These are phyloP conservation scores for Mortierella sp. DNA, from an alignment of 371 early-diverging fungal species.

Conservation along the genomic window DNA sequence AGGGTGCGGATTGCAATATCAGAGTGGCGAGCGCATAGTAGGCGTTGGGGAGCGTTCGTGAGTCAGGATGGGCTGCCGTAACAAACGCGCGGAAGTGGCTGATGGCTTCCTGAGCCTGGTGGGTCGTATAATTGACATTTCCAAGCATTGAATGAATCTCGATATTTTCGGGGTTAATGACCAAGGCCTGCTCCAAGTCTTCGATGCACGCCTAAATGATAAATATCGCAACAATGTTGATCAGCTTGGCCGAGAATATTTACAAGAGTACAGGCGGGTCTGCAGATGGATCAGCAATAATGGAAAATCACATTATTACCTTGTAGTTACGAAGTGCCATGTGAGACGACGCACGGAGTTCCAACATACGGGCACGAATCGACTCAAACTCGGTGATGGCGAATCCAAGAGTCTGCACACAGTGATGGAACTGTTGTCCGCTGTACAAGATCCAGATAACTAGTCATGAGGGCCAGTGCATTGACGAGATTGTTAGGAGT, in stretches of 20 bases:
- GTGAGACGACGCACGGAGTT: slow-evolving; percentile 69
- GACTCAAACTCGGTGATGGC: slow-evolving; percentile 64
- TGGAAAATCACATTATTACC: no score
- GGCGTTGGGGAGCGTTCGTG: slow-evolving; percentile 64
- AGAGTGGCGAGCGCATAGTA: slow-evolving; percentile 63
- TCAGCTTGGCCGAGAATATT: background rate
- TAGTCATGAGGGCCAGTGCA: no score
- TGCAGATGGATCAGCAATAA: no score
- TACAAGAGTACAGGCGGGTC: no score
- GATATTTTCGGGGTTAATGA: slow-evolving; percentile 58
- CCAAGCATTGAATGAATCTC: slow-evolving; percentile 66
- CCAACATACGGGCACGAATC: slow-evolving; percentile 66
- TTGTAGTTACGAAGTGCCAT: slow-evolving; percentile 61
- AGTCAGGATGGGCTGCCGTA: slow-evolving; percentile 62
- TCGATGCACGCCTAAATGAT: slow-evolving; percentile 59
- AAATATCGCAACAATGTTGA: no score
- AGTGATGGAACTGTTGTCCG: slow-evolving; percentile 69
- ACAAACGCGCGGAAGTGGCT: slow-evolving; percentile 62
- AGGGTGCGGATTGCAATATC: slow-evolving; percentile 38
- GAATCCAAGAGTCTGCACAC: slow-evolving; percentile 65
- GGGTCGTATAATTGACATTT: slow-evolving; percentile 61
- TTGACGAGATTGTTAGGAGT: no score
- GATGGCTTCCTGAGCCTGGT: slow-evolving; percentile 62
- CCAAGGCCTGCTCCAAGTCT: slow-evolving; percentile 64
- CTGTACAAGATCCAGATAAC: slow-evolving; percentile 67